Percentiles rank a stretch among this genome's conserved stretches.
Evolutionary conservation across 2,329 filamentous ascomycete species (phyloP).

Genomic region (Botryotinia calthae): DNA sequence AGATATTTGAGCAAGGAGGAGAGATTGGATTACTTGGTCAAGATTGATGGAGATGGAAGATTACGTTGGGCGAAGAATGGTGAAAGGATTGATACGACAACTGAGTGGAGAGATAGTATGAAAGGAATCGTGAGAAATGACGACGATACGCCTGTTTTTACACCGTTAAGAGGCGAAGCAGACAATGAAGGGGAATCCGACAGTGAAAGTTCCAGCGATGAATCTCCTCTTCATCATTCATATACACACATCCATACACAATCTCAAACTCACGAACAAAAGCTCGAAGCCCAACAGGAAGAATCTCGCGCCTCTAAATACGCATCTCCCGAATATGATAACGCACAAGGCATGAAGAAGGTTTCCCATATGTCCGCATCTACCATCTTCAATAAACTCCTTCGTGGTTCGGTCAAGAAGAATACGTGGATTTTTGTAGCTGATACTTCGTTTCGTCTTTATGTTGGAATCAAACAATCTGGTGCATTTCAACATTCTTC

Average conservation of each 20-base stretch:
- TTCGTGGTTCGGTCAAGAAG: conserved; percentile 75
- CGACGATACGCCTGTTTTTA: conserved; percentile 57
- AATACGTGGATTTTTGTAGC: conserved; percentile 94
- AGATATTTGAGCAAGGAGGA: conserved; percentile 83
- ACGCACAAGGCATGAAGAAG: conserved; percentile 59
- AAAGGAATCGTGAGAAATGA: conserved; percentile 66
- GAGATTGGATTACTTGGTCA: conserved; percentile 75
- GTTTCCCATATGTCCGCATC: conserved; percentile 66
- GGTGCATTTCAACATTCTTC: conserved; percentile 90
- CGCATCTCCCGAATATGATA: conserved; percentile 59
- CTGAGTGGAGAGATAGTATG: conserved; percentile 74
- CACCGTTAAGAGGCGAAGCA: conserved; percentile 31
- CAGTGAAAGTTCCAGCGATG: background rate
- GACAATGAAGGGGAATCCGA: conserved; percentile 20
- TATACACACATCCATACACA: conserved; percentile 22
- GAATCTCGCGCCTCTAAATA: conserved; percentile 63
- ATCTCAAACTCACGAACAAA: conserved; percentile 32
- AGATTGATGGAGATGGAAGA: conserved; percentile 68
- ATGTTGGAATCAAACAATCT: conserved; percentile 85
- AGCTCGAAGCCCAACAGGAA: conserved; percentile 45
- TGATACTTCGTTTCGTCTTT: conserved; percentile 80
- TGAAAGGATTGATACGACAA: conserved; percentile 71
- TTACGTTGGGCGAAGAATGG: conserved; percentile 88
- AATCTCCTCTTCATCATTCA: background rate
- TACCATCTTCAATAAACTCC: conserved; percentile 73